These are phyloP conservation scores for Solanum etuberosum DNA, from an alignment of 257 asterid species.

Conservation along the genomic window DNA sequence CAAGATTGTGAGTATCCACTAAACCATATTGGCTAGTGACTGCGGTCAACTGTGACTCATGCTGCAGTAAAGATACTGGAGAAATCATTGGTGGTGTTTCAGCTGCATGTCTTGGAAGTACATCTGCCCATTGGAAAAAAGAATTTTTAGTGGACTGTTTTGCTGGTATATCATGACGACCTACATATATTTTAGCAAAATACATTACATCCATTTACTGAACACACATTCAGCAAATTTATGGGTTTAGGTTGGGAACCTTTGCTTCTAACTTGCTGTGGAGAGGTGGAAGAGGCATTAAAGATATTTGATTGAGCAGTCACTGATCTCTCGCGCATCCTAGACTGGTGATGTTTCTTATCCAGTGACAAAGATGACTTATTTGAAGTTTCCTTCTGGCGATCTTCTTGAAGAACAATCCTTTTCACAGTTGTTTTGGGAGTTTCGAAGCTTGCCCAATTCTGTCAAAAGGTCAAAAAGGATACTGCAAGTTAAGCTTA, in stretches of 20 bases:
- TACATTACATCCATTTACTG: neutral
- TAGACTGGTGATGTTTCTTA: conserved; percentile 34
- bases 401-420: conserved; percentile 42
- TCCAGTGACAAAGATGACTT: conserved; percentile 25
- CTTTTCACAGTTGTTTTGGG: conserved; percentile 76
- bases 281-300: conserved; percentile 19
- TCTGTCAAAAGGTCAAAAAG: conserved; percentile 32
- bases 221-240: neutral
- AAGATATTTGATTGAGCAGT: conserved; percentile 19
- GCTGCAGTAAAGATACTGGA: conserved; percentile 8
- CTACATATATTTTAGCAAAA: conserved; percentile 15
- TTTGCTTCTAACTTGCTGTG: conserved; percentile 17
- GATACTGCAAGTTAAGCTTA: neutral
- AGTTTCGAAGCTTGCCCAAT: conserved; percentile 59
- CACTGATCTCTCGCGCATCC: conserved; percentile 28
- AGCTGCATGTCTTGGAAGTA: conserved; percentile 14
- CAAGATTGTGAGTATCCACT: conserved; percentile 10
- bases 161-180: conserved; percentile 22
- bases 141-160: conserved; percentile 18
- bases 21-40: conserved; percentile 11
- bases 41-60: conserved; percentile 6
- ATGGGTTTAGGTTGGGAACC: neutral
- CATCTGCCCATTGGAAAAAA: conserved; percentile 21
- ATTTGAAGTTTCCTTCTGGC: conserved; percentile 28
- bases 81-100: conserved; percentile 17